These are phyloP conservation scores for Kuraishia cidri DNA, from an alignment of 805 yeast species.

Conservation along the genomic window DNA sequence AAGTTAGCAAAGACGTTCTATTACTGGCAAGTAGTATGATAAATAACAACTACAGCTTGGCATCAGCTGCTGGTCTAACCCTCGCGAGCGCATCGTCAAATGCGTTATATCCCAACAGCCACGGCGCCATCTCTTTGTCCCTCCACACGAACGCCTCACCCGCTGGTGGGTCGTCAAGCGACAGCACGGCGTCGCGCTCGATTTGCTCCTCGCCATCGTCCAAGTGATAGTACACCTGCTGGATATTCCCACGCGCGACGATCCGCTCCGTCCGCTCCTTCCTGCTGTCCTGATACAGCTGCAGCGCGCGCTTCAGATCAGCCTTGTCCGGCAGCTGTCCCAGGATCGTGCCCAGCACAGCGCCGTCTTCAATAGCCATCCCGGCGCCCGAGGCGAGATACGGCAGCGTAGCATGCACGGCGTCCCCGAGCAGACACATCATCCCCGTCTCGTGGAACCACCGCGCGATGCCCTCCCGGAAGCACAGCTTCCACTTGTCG, in stretches of 20 bases:
- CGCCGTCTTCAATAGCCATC: conserved; percentile 24
- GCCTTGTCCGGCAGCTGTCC: conserved; percentile 8
- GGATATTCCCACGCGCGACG: conserved; percentile 12
- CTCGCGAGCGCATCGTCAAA: conserved; percentile 18
- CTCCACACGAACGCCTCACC: conserved; percentile 15
- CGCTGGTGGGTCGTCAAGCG: conserved; percentile 10
- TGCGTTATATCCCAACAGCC: conserved; percentile 17
- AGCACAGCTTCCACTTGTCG: conserved; percentile 19
- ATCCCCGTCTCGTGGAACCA: conserved; percentile 19
- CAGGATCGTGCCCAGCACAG: conserved; percentile 15
- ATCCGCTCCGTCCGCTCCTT: conserved; percentile 16
- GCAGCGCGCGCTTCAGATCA: conserved; percentile 12
- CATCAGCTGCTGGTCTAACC: too few species aligned
- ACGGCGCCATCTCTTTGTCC: conserved; percentile 17
- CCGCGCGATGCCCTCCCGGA: conserved; percentile 13
- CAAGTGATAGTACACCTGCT: conserved; percentile 16
- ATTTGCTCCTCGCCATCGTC: conserved; percentile 18
- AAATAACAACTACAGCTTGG: too few species aligned
- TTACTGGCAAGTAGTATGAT: too few species aligned
- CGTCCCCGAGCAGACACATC: conserved; percentile 19
- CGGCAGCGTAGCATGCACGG: conserved; percentile 24
- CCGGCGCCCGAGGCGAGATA: conserved; percentile 24
- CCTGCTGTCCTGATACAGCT: conserved; percentile 11
- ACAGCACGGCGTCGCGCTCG: conserved; percentile 12
- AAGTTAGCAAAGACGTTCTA: too few species aligned